Conservation (phyloP, 345 rosid genomes). For the Citrus cavaleriei region DNA sequence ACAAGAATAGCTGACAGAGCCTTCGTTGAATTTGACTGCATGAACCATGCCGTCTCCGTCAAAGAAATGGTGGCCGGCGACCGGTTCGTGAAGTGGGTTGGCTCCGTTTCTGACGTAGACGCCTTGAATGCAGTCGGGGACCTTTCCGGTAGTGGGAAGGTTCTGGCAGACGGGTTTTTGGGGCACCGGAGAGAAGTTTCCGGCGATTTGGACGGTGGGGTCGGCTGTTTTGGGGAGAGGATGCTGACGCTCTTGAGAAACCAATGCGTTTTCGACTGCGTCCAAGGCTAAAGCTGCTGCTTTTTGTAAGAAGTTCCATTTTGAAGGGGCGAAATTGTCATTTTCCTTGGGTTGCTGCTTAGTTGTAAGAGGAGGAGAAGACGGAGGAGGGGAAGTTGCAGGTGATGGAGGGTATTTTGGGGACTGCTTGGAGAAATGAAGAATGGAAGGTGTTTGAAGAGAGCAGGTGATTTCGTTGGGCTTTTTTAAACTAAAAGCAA, state of each 20-base stretch:
- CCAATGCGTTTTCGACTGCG: slow-evolving; percentile 49
- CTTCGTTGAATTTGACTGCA: slow-evolving; percentile 52
- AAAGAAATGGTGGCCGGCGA: slow-evolving; percentile 84
- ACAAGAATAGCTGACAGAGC: slow-evolving; percentile 69
- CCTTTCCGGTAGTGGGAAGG: slow-evolving; percentile 58
- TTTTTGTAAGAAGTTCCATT: slow-evolving; percentile 59
- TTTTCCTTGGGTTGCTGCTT: slow-evolving; percentile 10
- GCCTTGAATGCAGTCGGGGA: slow-evolving; percentile 67
- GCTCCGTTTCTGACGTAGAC: slow-evolving; percentile 83
- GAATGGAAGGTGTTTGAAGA: slow-evolving; percentile 51
- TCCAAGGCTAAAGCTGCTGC: slow-evolving; percentile 56
- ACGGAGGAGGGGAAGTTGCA: slow-evolving; percentile 9
- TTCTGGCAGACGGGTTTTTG: slow-evolving; percentile 51
- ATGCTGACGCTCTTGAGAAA: slow-evolving; percentile 47
- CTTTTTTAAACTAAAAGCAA: not conserved
- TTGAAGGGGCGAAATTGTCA: slow-evolving; percentile 9
- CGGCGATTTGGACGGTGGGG: slow-evolving; percentile 67
- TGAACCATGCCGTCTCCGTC: slow-evolving; percentile 96
- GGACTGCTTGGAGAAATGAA: slow-evolving; percentile 47
- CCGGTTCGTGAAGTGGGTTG: slow-evolving; percentile 79
- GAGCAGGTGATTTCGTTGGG: slow-evolving; percentile 27
- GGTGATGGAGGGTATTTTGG: slow-evolving; percentile 14
- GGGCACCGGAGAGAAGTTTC: slow-evolving; percentile 78
- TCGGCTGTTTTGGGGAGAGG: slow-evolving; percentile 80
- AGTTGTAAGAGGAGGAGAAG: slow-evolving; percentile 9